Evolutionary conservation across 768 basidiomycete species (phyloP), one percentile per base, ranked within the genome.

Genomic region (Boletus insuetus): DNA sequence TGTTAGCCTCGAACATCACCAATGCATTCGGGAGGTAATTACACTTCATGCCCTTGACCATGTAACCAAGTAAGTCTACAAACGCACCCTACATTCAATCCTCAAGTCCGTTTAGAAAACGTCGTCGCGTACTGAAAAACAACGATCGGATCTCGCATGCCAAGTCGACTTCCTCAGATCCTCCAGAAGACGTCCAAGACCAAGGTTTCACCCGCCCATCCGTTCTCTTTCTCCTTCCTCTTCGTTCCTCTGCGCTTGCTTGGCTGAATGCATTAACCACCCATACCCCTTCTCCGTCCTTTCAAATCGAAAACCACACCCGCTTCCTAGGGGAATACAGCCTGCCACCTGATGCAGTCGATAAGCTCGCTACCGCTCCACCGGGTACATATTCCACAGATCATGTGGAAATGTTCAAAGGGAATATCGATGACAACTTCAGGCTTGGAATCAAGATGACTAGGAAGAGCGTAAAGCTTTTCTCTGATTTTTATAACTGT

Each of bases 171-270:
- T 75, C 79, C 47, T 72, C 74, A 8, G 75, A 83, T 22, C 77
- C 82, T 3, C 85, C 86, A 3, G 84, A 87, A 71, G 85, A 91
- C 56, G 80, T 91, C 14, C 91, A 92, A 73, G 97, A 99, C 67
- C 97, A 98, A 79, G 96, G 96, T 26, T 98, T 98, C 74, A 97
- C 95, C 8, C 89, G 97, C 6, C 96, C 97, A 11, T 94, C 96
- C 19, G 78, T 96, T 29, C 89, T 99, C 44, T 75, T 99, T 59
- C 84, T 98, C 54, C 82, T 95, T 11, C 97, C 97, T 2, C 94
- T 98, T 76, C 93, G 97, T 46, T 92, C 91, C 39, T 86, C 85
- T 47, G 95, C 91, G 1, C 74, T 89, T 7, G 78, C 82, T 52
- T 98, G 95, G 91, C 75, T 94, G 58, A 77, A 79, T n/a, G 84